These are phyloP conservation scores for Claviceps sp. DNA, from an alignment of 2,329 filamentous ascomycete species.

Conservation along the genomic window DNA sequence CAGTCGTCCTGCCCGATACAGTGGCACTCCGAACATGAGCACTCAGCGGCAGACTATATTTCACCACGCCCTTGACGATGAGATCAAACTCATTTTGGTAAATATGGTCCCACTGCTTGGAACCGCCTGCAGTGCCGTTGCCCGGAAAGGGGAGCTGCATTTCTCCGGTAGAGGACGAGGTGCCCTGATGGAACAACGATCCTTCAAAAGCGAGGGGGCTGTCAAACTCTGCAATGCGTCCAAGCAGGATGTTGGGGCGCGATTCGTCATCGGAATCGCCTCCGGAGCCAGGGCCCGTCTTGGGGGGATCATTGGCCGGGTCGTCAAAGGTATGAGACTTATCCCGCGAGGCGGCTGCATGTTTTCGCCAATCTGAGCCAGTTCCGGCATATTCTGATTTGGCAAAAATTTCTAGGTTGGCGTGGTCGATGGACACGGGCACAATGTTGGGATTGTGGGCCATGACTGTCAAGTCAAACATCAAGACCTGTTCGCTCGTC, in stretches of 20 bases:
- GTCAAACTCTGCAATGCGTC: slow-evolving; percentile 75
- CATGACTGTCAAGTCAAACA: slow-evolving; percentile 79
- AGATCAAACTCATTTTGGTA: slow-evolving; percentile 87
- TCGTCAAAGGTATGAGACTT: slow-evolving; percentile 18
- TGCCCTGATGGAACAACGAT: slow-evolving; percentile 65
- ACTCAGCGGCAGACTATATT: slow-evolving; percentile 58
- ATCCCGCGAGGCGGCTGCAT: slow-evolving; percentile 13
- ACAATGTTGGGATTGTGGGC: slow-evolving; percentile 91
- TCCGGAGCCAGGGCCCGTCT: slow-evolving; percentile 16
- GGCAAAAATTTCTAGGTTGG: slow-evolving; percentile 87
- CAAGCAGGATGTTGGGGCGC: slow-evolving; percentile 75
- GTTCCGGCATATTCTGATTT: slow-evolving; percentile 81
- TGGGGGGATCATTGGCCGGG: slow-evolving; percentile 24
- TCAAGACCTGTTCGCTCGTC: slow-evolving; percentile 86
- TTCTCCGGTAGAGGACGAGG: slow-evolving; percentile 64
- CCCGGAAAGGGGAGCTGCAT: slow-evolving; percentile 72
- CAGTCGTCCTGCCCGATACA: slow-evolving; percentile 44
- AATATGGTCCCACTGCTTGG: slow-evolving; percentile 79
- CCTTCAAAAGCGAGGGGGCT: slow-evolving; percentile 81
- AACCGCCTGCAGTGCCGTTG: slow-evolving; percentile 77
- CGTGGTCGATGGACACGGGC: slow-evolving; percentile 69
- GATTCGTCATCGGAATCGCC: slow-evolving; percentile 49
- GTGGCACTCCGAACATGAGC: slow-evolving; percentile 44
- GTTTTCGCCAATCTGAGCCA: slow-evolving; percentile 46
- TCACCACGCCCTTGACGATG: slow-evolving; percentile 79